Evolutionary conservation across 108 stramenopile species (phyloP), one percentile per base, ranked within the genome.

Genomic region (Cyclotella atomus): DNA sequence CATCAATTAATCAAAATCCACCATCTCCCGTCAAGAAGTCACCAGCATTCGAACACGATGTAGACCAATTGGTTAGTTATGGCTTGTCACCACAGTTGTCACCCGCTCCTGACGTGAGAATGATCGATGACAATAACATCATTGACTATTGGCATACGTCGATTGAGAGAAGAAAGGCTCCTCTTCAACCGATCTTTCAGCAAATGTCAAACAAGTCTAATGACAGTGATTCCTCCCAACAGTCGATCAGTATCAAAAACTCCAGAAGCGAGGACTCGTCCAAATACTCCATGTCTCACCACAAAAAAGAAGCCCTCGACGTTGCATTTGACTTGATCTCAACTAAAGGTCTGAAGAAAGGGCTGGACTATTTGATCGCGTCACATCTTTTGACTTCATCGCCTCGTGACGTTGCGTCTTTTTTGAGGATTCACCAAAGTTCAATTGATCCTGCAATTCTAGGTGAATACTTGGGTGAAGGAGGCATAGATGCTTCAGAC

Each of bases 401-500:
- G 23, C 96, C 98, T 27, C 72, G 95, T 50, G 93, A 96, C 23
- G 87, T 98, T 47, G 85, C 95, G 9, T 83, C 88, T 47, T 98
- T 96, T 60, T 83, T 98, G 43, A 82, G 96, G 28, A 68, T 98
- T 25, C 91, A 99, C 76, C 85, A 91, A 59, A 74, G 82, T 25
- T 75, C 83, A 15, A 76, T 98, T 24, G 88, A 98, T 73, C 82
- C 94, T 10, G 74, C 53, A 29, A 73, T 77, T 64, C 91, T 99
- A 56, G 98, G 98, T 28, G 91, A 90, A 19, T 99, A 95, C 71
- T 74, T 99, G 21, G 95, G 93, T 20, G 96, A 96, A 75, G 89
- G 87, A 45, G 93, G 92, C 8, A 62, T 68, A 9, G 87, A 85
- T 47, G 81, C 56, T 19, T 66, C 68, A 4, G 92, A 97, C 81